Base-by-base conservation (phyloP, 2,329 filamentous ascomycete species). In the Aschersonia sp. region DNA sequence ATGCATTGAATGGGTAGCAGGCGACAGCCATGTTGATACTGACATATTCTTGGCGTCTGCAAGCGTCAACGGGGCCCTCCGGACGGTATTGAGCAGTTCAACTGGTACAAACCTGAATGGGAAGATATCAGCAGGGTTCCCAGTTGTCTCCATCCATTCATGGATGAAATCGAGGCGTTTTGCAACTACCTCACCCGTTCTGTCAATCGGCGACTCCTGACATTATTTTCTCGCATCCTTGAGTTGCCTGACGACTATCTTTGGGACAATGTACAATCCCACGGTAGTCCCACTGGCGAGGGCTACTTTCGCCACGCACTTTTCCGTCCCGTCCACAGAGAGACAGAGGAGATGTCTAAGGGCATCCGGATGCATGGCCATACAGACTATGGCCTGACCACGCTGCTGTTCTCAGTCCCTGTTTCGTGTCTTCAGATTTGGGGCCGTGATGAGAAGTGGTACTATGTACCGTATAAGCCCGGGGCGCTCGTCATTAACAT, bases 1-100 rank as follows among this genome's bases (percentile, higher is more conserved):
- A 41, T n/a, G 35, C 35, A 39, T 39, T 12, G 9, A 39, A 4
- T 39, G 22, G 22, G 22, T 22, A 22, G 22, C 22, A 22, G 22
- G 22, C 22, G 22, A 22, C 22, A 22, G 22, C 22, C 22, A 22
- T 22, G 22, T 2, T 22, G 22, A 22, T 22, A 22, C 22, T 22
- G 22, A 22, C 22, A 22, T 22, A 22, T 22, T 22, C 22, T 22
- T 22, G 22, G 22, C 22, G 22, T 39, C 35, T 39, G 9, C 8
- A 47, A 68, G 64, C 66, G 69, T 43, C 56, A 67, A 40, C 63
- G 61, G 2, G 69, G 67, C 2, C 54, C 61, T 10, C 55, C 62
- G 12, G 72, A 74, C 53, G 71, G 70, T 4, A 74, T 74, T 47
- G 71, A 75, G 51, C 71, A 74, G 50, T 75, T 74, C 58, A 74